Percentiles rank a stretch among this genome's conserved stretches.
Conservation (phyloP, 2,329 filamentous ascomycete species). For the Fusarium subtropicale region DNA sequence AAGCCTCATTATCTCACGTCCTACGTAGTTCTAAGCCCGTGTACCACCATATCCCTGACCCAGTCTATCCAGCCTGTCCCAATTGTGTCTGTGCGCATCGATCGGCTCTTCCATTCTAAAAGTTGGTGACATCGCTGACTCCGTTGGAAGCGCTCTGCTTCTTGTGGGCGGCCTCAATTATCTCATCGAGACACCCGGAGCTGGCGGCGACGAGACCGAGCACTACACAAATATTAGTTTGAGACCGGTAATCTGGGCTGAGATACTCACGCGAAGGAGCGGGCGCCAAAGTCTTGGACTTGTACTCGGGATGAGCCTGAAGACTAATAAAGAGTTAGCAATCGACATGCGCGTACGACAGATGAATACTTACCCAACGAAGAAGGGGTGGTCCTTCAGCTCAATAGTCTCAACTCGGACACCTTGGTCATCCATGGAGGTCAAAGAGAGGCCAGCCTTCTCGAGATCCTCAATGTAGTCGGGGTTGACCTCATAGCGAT, state of each 20-base stretch:
- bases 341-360: neutral
- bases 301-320: slow-evolving; percentile 77
- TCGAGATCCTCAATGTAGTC: slow-evolving; percentile 76
- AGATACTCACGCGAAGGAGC: slow-evolving; percentile 63
- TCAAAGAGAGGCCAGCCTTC: slow-evolving; percentile 69
- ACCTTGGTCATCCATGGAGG: slow-evolving; percentile 57
- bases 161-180: slow-evolving; percentile 42
- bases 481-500: slow-evolving; percentile 93
- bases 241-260: no score
- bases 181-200: slow-evolving; percentile 70
- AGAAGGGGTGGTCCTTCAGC: slow-evolving; percentile 42
- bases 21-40: slow-evolving; percentile 33
- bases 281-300: slow-evolving; percentile 78
- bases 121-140: slow-evolving; percentile 23
- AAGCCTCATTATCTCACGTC: slow-evolving; percentile 33
- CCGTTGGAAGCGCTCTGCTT: slow-evolving; percentile 28
- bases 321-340: slow-evolving; percentile 66
- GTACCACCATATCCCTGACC: neutral
- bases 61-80: slow-evolving; percentile 7
- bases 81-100: neutral
- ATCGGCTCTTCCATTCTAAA: slow-evolving; percentile 11
- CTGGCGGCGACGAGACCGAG: slow-evolving; percentile 65
- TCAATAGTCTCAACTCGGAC: slow-evolving; percentile 38
- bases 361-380: slow-evolving; percentile 26
- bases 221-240: slow-evolving; percentile 55